A percentile compares a stretch with the other conserved stretches of the same genome.
These are phyloP conservation scores for Gautieria morchelliformis DNA, from an alignment of 768 basidiomycete genomes.

Conservation along the genomic window DNA sequence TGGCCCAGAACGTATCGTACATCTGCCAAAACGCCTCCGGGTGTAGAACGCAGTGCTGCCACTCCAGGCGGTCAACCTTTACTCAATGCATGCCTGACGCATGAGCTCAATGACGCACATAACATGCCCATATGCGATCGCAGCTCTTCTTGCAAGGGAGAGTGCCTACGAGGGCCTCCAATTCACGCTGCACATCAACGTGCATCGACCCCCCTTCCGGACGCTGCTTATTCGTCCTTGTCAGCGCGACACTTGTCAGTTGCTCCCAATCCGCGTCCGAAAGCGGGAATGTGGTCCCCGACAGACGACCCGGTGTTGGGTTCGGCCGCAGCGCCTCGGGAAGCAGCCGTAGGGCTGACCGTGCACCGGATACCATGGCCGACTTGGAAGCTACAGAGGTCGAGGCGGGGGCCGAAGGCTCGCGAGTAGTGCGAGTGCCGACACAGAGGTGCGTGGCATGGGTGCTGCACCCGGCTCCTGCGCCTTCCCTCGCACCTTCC, in stretches of 20 bases:
- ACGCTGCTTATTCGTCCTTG: not conserved
- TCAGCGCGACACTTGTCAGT: constrained; percentile 1
- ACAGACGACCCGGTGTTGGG: not conserved
- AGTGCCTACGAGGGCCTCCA: not conserved
- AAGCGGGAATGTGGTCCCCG: not conserved
- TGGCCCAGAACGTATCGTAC: constrained; percentile 1
- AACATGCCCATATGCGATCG: not conserved
- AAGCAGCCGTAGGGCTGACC: not conserved
- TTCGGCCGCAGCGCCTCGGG: not conserved
- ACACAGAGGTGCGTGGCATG: not conserved
- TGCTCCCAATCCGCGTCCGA: constrained; percentile 1
- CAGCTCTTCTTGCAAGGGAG: not conserved
- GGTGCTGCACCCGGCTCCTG: not conserved
- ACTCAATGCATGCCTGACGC: not conserved
- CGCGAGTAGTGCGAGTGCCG: not conserved
- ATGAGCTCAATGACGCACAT: not conserved
- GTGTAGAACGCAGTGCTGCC: not conserved
- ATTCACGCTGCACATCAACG: not conserved
- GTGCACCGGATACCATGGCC: not conserved
- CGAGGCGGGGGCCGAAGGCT: not conserved
- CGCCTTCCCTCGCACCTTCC: not conserved
- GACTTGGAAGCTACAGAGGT: not conserved
- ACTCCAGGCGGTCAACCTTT: not conserved
- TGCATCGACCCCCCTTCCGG: not conserved
- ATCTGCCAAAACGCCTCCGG: not conserved